Base-by-base conservation (phyloP, 345 rosid genomes). In the Brassica carinata region DNA sequence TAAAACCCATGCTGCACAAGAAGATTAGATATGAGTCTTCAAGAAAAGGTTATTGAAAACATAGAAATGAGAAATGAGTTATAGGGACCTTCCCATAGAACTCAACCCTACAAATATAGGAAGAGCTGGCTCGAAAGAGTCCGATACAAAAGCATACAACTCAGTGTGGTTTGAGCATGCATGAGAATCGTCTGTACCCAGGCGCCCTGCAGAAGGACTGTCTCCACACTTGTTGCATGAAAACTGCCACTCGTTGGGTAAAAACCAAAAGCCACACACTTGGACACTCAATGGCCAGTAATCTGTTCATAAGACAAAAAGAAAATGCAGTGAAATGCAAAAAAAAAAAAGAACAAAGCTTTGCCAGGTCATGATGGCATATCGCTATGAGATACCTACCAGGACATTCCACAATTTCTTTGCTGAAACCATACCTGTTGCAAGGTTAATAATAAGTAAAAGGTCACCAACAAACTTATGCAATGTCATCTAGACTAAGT, bases 401-500 rank as follows among this genome's bases (percentile, higher is more conserved):
- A 69, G 97, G 97, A 74, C 90, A 89, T 82, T 94, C 98, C 55
- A 94, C 98, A 70, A 94, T 75, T 72, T 92, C 92, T 86, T 88
- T 88, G 93, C 94, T 94, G 78, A 94, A 94, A 8, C 98, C 97
- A 82, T 92, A 94, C 89, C 97, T 94, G 91, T 77, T 73, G 74
- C 26, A 83, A 33, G 23, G 79, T 77, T n/a, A 51, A 5, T 53
- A 51, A 53, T 36, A 70, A 4, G 72, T 76, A 40, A 63, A 27
- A 53, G 11, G 64, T 71, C 74, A 76, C 2, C 33, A 0, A 40
- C 69, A 65, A 13, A 48, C 19, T 45, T 74, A 36, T 27, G 45
- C 59, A 13, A 48, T 33, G 48, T 63, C 26, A 51, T 74, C 8
- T 26, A 18, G 26, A 48, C 55, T 45, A 45, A 45, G 26, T 58